A percentile compares a stretch with the other conserved stretches of the same genome.
Evolutionary conservation across 495 filamentous ascomycete genomes (phyloP).

Genomic region (Patellaria atrata): DNA sequence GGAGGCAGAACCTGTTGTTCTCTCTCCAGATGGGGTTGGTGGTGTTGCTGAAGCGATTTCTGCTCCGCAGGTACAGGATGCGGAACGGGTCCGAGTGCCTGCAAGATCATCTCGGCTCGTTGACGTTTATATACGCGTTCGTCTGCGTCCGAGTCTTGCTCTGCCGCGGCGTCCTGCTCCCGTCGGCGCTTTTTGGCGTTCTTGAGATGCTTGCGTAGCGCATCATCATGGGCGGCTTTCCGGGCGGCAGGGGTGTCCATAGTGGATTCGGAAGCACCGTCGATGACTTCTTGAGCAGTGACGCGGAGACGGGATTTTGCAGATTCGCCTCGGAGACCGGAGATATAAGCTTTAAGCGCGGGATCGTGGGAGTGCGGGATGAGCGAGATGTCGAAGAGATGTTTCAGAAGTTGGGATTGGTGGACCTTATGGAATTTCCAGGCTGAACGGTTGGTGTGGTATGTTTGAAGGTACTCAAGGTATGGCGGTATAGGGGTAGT

Average conservation of each 20-base stretch:
- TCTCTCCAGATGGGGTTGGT: background rate
- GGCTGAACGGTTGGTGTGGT: constrained; percentile 44
- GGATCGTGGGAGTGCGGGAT: constrained; percentile 10
- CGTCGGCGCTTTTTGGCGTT: constrained; percentile 14
- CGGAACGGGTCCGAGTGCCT: constrained; percentile 6
- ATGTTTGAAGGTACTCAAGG: constrained; percentile 57
- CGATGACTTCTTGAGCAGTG: constrained; percentile 17
- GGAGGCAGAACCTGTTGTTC: too few relatives aligned
- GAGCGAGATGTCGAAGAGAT: constrained; percentile 39
- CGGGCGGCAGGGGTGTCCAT: constrained; percentile 20
- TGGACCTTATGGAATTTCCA: constrained; percentile 95
- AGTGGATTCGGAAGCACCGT: constrained; percentile 8
- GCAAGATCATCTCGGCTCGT: constrained; percentile 11
- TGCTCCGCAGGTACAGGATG: too few relatives aligned
- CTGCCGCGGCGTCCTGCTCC: constrained; percentile 16
- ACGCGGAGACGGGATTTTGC: constrained; percentile 13
- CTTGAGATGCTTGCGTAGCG: constrained; percentile 13
- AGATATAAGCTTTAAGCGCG: constrained; percentile 13
- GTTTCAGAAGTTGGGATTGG: constrained; percentile 68
- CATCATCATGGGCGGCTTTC: constrained; percentile 21
- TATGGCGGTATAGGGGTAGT: constrained; percentile 32
- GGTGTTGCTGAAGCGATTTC: constrained; percentile 3
- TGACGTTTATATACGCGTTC: constrained; percentile 12
- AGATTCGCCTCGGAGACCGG: constrained; percentile 12
- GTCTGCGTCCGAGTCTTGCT: constrained; percentile 7